Conservation (phyloP, 1,139 yeast species). For the Pichia sp. region DNA sequence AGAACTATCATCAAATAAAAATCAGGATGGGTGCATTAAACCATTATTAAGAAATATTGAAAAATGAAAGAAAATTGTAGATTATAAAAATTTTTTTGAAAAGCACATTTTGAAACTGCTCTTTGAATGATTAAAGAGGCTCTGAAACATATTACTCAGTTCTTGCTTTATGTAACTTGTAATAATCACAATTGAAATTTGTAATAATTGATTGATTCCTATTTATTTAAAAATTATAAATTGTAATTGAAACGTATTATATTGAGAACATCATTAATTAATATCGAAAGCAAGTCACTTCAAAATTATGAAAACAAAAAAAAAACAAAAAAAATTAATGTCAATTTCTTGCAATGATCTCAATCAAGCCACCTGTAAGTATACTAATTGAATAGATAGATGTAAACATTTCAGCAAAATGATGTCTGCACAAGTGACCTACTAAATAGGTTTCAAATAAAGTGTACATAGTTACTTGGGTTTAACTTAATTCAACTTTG, state of each 20-base stretch:
- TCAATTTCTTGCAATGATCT: not conserved
- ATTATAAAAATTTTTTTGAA: not conserved
- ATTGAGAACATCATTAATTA: too few relatives aligned
- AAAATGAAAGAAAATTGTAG: not conserved
- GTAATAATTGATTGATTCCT: too few relatives aligned
- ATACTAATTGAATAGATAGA: not conserved
- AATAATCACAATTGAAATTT: slow-evolving; percentile 3
- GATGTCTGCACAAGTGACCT: not conserved
- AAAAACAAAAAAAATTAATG: not conserved
- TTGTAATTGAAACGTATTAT: not conserved
- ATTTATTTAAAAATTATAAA: not conserved
- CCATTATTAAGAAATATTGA: not conserved
- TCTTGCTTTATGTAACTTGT: slow-evolving; percentile 13
- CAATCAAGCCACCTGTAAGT: not conserved
- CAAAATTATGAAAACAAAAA: not conserved
- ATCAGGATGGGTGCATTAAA: slow-evolving; percentile 18
- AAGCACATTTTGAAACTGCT: not conserved
- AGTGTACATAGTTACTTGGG: too few relatives aligned
- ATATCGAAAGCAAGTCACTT: not conserved
- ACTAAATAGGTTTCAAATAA: too few relatives aligned
- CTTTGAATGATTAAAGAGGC: slow-evolving; percentile 10
- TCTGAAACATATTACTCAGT: not conserved
- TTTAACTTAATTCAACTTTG: too few relatives aligned
- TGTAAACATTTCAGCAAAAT: not conserved
- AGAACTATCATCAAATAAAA: slow-evolving; percentile 8